Conservation (phyloP, 2,329 filamentous ascomycete genomes). For the Pezicula radicicola region DNA sequence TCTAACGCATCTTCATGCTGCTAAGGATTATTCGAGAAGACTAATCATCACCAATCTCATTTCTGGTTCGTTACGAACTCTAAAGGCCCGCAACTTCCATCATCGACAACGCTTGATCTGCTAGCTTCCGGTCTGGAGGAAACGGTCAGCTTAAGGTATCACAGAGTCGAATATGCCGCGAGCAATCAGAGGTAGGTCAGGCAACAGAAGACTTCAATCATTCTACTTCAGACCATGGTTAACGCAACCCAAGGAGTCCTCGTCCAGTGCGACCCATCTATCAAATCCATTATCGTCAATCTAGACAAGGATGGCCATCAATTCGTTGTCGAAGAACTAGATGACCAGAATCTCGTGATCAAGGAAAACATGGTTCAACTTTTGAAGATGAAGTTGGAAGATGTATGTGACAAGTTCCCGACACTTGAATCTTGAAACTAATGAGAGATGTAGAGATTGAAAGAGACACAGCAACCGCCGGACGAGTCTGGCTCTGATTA, state of each 20-base stretch:
- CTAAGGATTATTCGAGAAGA: too few species aligned
- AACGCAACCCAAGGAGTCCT: conserved; percentile 54
- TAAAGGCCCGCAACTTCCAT: too few species aligned
- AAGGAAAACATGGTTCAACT: conserved; percentile 69
- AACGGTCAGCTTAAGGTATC: neutral
- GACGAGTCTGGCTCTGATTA: conserved; percentile 18
- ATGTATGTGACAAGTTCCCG: conserved; percentile 43
- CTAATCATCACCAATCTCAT: too few species aligned
- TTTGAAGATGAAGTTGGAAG: conserved; percentile 67
- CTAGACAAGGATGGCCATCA: conserved; percentile 70
- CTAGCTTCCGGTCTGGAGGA: too few species aligned
- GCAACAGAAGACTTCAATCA: neutral
- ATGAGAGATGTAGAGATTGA: conserved; percentile 20
- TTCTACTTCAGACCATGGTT: neutral
- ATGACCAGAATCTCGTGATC: conserved; percentile 72
- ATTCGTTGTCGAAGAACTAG: conserved; percentile 77
- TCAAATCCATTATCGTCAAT: conserved; percentile 80
- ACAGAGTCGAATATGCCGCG: conserved; percentile 44
- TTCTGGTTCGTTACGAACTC: too few species aligned
- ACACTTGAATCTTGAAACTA: conserved; percentile 1
- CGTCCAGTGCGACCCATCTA: conserved; percentile 80
- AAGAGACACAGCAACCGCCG: conserved; percentile 25
- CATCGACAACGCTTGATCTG: too few species aligned
- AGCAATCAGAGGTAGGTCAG: conserved; percentile 48
- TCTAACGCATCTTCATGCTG: too few species aligned